A percentile compares a stretch with the other conserved stretches of the same genome.
These are phyloP conservation scores for Lithospermum erythrorhizon DNA, from an alignment of 257 asterid species.

Conservation along the genomic window DNA sequence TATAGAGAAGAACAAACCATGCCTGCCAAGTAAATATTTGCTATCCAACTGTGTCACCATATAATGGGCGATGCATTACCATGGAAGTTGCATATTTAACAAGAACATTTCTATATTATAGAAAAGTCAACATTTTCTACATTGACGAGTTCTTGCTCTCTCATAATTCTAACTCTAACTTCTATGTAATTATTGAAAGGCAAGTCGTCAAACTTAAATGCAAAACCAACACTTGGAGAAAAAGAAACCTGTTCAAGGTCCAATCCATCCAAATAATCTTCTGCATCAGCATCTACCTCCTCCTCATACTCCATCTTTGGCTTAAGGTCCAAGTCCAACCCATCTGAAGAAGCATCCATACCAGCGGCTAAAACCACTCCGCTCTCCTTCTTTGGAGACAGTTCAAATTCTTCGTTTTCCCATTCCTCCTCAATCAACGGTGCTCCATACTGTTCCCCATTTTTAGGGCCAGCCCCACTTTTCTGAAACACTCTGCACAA, in stretches of 20 bases:
- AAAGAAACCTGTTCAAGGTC: constrained; percentile 58
- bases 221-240: background rate
- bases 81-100: background rate
- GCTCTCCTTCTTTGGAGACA: constrained; percentile 35
- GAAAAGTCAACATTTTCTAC: background rate
- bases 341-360: constrained; percentile 51
- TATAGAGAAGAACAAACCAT: background rate
- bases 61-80: no score
- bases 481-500: constrained; percentile 87
- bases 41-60: no score
- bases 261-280: constrained; percentile 46
- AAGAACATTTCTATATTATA: background rate
- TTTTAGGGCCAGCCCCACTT: constrained; percentile 97
- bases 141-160: background rate
- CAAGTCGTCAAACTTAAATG: background rate
- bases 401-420: constrained; percentile 55
- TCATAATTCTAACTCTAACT: background rate
- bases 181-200: background rate
- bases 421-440: constrained; percentile 87
- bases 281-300: constrained; percentile 44
- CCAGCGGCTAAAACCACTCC: constrained; percentile 49
- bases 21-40: background rate
- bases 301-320: constrained; percentile 45
- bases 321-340: constrained; percentile 43
- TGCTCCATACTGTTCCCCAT: constrained; percentile 94